Base-by-base conservation (phyloP, 2,329 filamentous ascomycete genomes). In the Aphanocladium album region DNA sequence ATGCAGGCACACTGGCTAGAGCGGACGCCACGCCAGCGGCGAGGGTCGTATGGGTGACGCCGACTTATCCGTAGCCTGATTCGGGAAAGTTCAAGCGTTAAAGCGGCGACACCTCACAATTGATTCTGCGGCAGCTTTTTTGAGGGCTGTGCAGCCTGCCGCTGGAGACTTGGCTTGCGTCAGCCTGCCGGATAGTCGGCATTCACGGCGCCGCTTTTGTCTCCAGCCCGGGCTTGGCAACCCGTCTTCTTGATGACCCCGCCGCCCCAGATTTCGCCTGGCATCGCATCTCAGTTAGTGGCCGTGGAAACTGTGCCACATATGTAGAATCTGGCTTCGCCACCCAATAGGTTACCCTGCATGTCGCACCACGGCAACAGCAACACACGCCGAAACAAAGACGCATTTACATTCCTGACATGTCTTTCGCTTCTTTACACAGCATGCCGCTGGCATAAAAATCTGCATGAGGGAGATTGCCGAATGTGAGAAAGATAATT, bases 131-230 rank as follows among this genome's bases (percentile, higher is more conserved):
- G n/a, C n/a, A n/a, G n/a, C n/a, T n/a, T n/a, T n/a, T n/a, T n/a
- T n/a, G n/a, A n/a, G 45, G 50, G n/a, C 11, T 14, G 47, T 8
- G n/a, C n/a, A 11, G 21, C 8, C 21, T 2, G 45, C 8, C 12
- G 21, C 14, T n/a, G 45, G 12, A 21, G 17, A 9, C 27, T 35
- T 51, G 47, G 27, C 47, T 49, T 47, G 53, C 54, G 41, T 57
- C 54, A 49, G 27, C 43, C 16, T 12, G 5, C 47, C 56, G 47
- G 56, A 52, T 59, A 59, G 35, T 35, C 56, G 56, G 56, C 56
- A 59, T 45, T n/a, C 8, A 23, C 56, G 56, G 9, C 37, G 56
- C 56, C 56, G 56, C 56, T 59, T 59, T 59, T 25, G 37, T 27
- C 6, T 35, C n/a, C n/a, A 35, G 33, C 33, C 33, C 33, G n/a